These are phyloP conservation scores for Cynara cardunculus DNA, from an alignment of 129 eudicot species.

Conservation along the genomic window DNA sequence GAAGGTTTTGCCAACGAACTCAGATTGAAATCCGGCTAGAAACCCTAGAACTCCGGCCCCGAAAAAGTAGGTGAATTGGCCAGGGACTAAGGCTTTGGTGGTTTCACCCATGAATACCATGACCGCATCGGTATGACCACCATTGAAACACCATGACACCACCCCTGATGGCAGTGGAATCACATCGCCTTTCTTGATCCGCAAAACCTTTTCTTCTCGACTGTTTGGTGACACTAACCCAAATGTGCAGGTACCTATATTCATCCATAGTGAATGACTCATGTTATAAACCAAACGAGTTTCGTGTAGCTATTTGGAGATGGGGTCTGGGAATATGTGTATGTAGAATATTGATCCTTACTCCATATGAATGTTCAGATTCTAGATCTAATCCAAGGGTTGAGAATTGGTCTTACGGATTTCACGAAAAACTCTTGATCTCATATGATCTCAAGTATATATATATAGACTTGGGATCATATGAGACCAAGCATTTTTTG, in stretches of 20 bases:
- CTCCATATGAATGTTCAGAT: no score
- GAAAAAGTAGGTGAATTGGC: conserved; percentile 36
- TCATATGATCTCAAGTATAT: no score
- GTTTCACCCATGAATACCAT: conserved; percentile 47
- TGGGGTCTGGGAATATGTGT: background rate
- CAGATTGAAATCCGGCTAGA: conserved; percentile 30
- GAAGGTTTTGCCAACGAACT: conserved; percentile 28
- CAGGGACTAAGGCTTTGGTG: conserved; percentile 30
- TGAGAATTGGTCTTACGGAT: no score
- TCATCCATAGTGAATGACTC: background rate
- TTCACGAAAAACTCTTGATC: no score
- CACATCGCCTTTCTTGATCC: conserved; percentile 41
- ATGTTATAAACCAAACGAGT: background rate
- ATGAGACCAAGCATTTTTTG: no score
- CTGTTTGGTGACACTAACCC: conserved; percentile 39
- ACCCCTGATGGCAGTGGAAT: conserved; percentile 34
- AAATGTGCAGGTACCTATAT: conserved; percentile 38
- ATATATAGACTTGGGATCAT: no score
- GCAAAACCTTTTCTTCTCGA: conserved; percentile 25
- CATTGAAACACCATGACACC: conserved; percentile 58
- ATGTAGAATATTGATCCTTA: no score
- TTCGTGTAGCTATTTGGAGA: background rate
- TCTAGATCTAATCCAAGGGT: no score
- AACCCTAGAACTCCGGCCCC: conserved; percentile 31
- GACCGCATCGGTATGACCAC: conserved; percentile 32